Percentiles rank a stretch among this genome's conserved stretches.
phyloP scores from a whole-genome alignment of 2,329 filamentous ascomycete species.

The Falciphora oryzae region DNA sequence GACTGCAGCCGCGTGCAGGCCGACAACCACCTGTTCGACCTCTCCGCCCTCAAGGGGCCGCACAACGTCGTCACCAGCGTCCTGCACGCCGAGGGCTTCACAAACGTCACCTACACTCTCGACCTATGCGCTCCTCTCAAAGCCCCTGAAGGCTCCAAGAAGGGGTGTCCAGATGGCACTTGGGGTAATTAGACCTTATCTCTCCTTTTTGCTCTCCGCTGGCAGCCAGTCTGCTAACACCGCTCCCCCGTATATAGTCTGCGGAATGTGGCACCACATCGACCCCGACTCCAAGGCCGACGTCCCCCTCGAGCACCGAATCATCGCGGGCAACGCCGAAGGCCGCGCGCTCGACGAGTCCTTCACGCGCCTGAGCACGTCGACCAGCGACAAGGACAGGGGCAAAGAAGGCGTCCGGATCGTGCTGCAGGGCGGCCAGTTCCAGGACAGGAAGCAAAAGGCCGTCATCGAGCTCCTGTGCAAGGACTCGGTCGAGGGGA shows the following conservation, averaged over 20 bases:
- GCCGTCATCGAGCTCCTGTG: constrained; percentile 85
- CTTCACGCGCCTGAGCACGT: constrained; percentile 59
- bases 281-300: constrained; percentile 39
- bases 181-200: constrained; percentile 44
- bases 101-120: constrained; percentile 76
- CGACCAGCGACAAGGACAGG: constrained; percentile 57
- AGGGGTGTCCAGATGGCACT: constrained; percentile 62
- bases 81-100: constrained; percentile 45
- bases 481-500: constrained; percentile 63
- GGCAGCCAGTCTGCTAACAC: too few relatives aligned
- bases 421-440: constrained; percentile 57
- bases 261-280: constrained; percentile 61
- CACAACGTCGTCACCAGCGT: constrained; percentile 60
- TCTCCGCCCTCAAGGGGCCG: constrained; percentile 55
- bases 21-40: constrained; percentile 56
- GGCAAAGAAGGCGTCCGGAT: constrained; percentile 67
- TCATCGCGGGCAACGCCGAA: constrained; percentile 68
- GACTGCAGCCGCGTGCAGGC: constrained; percentile 57
- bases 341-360: constrained; percentile 59
- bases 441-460: constrained; percentile 48
- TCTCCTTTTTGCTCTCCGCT: background rate
- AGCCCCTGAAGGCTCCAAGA: constrained; percentile 49
- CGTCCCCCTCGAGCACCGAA: constrained; percentile 51
- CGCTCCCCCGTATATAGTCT: constrained; percentile 47
- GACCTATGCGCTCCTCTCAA: constrained; percentile 68